Conservation (phyloP, 225 moss, liverwort and hornwort genomes). For the Polytrichum formosum region DNA sequence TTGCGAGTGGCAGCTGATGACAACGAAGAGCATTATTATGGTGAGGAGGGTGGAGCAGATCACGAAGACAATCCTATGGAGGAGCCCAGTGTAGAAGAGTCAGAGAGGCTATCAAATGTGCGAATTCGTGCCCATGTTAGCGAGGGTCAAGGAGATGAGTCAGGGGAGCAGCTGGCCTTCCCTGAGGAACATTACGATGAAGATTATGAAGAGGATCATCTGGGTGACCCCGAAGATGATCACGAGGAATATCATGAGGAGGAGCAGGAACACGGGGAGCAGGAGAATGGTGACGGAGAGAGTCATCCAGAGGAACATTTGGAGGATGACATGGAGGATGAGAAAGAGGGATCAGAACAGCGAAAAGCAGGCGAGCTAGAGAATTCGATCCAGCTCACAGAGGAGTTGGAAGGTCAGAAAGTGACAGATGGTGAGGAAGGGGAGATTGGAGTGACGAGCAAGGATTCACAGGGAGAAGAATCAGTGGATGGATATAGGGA, state of each 20-base stretch:
- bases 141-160: constrained; percentile 46
- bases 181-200: constrained; percentile 40
- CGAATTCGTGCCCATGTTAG: constrained; percentile 41
- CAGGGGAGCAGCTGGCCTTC: constrained; percentile 44
- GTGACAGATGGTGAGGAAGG: constrained; percentile 34
- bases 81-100: constrained; percentile 35
- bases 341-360: constrained; percentile 4
- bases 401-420: constrained; percentile 60
- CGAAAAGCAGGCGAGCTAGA: constrained; percentile 30
- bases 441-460: constrained; percentile 22
- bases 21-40: constrained; percentile 19
- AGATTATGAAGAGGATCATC: constrained; percentile 33
- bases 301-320: not conserved
- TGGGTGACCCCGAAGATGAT: constrained; percentile 17
- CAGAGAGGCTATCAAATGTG: constrained; percentile 17
- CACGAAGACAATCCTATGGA: constrained; percentile 27
- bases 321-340: constrained; percentile 4
- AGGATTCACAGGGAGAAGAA: constrained; percentile 24
- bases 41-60: constrained; percentile 15
- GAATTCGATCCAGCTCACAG: constrained; percentile 58
- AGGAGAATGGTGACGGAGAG: constrained; percentile 4
- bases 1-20: constrained; percentile 42
- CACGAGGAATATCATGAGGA: constrained; percentile 11
- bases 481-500: constrained; percentile 8
- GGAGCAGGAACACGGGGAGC: constrained; percentile 13